Percentiles rank a stretch among this genome's conserved stretches.
phyloP scores from a whole-genome alignment of 257 asterid genomes.

The Nicotiana tabacum region DNA sequence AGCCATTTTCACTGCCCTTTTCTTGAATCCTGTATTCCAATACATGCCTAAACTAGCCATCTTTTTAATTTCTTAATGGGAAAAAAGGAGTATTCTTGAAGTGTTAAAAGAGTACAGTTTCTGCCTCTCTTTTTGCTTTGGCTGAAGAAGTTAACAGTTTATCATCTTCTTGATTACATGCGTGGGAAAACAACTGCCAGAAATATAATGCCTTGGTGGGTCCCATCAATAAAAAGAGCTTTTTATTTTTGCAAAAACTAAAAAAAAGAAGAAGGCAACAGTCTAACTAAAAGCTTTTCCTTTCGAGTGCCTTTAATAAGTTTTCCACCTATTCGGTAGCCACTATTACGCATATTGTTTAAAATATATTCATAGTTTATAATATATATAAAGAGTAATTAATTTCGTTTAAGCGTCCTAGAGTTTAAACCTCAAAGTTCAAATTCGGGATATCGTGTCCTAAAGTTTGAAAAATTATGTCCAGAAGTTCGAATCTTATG shows the following conservation, averaged over 20 bases:
- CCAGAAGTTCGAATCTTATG: too few relatives aligned
- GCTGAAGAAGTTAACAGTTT: not conserved
- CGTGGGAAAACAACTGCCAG: not conserved
- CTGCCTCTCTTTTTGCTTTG: not conserved
- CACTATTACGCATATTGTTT: too few relatives aligned
- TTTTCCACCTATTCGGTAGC: too few relatives aligned
- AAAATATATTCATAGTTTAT: too few relatives aligned
- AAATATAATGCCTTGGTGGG: not conserved
- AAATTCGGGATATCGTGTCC: too few relatives aligned
- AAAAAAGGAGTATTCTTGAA: not conserved
- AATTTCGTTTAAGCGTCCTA: too few relatives aligned
- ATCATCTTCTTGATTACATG: constrained; percentile 2
- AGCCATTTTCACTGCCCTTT: constrained; percentile 27
- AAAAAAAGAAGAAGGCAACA: too few relatives aligned
- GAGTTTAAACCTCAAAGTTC: too few relatives aligned
- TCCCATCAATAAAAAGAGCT: not conserved
- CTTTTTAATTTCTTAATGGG: not conserved
- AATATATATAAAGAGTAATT: too few relatives aligned
- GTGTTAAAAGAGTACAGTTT: not conserved
- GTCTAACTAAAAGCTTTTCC: not conserved
- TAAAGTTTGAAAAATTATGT: too few relatives aligned
- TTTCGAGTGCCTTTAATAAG: too few relatives aligned
- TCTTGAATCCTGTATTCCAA: constrained; percentile 21
- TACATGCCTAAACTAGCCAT: constrained; percentile 59
- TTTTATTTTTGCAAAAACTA: too few relatives aligned